These are phyloP conservation scores for Neofusicoccum cordaticola DNA, from an alignment of 2,329 filamentous ascomycete genomes.

Conservation along the genomic window DNA sequence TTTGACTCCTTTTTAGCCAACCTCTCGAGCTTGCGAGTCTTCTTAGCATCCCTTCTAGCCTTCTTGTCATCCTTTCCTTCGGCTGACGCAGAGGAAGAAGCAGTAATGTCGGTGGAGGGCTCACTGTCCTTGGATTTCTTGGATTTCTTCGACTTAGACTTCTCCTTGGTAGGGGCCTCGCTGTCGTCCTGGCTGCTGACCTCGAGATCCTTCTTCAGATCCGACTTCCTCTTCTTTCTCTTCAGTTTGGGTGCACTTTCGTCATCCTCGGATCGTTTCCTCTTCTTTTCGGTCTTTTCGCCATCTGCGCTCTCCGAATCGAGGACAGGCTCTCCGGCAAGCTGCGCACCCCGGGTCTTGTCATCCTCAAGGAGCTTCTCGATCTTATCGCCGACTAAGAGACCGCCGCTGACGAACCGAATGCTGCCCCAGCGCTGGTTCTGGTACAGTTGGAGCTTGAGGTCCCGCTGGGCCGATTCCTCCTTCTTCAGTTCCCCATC, in stretches of 20 bases:
- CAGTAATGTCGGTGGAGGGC: slow-evolving; percentile 19
- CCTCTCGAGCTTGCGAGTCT: slow-evolving; percentile 43
- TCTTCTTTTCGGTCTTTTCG: slow-evolving; percentile 25
- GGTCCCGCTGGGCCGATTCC: slow-evolving; percentile 63
- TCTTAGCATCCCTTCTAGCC: slow-evolving; percentile 20
- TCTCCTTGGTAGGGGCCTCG: slow-evolving; percentile 20
- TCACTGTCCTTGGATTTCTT: slow-evolving; percentile 25
- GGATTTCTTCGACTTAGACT: slow-evolving; percentile 36
- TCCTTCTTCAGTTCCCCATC: slow-evolving; percentile 71
- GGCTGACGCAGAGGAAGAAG: slow-evolving; percentile 23
- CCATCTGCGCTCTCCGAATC: slow-evolving; percentile 2
- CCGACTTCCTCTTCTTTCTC: slow-evolving; percentile 37
- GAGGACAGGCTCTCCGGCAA: background rate
- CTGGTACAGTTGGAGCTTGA: slow-evolving; percentile 71
- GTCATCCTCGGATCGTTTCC: slow-evolving; percentile 32
- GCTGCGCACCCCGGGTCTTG: slow-evolving; percentile 28
- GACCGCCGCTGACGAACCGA: slow-evolving; percentile 83
- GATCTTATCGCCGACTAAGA: slow-evolving; percentile 60
- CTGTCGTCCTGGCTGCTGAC: background rate
- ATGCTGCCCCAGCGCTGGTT: slow-evolving; percentile 73
- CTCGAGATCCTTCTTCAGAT: slow-evolving; percentile 26
- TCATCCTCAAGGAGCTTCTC: slow-evolving; percentile 36
- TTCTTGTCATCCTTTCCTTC: slow-evolving; percentile 43
- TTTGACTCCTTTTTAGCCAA: slow-evolving; percentile 46
- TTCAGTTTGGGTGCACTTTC: slow-evolving; percentile 34